These are phyloP conservation scores for Monosporascus cannonballus DNA, from an alignment of 2,329 filamentous ascomycete species.

Conservation along the genomic window DNA sequence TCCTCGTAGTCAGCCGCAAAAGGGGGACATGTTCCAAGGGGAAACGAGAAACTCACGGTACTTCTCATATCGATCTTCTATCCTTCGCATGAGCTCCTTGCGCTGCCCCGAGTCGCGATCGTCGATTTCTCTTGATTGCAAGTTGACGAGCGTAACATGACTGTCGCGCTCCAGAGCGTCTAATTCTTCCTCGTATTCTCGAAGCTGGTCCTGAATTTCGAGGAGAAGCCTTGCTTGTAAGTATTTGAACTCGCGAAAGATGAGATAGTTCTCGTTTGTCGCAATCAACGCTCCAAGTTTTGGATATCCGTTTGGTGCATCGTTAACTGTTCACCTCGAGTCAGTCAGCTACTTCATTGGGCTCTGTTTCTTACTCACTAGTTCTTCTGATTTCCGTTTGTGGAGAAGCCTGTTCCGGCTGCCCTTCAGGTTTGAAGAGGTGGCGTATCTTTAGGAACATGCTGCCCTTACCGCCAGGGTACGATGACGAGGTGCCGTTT, in stretches of 20 bases:
- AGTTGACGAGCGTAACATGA: background rate
- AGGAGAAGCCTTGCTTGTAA: conserved; percentile 8
- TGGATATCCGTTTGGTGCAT: conserved; percentile 2
- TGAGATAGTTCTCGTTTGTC: background rate
- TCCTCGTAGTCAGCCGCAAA: background rate
- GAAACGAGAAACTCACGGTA: conserved; percentile 5
- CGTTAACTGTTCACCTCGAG: background rate
- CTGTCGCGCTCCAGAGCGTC: background rate
- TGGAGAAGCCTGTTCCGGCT: no score
- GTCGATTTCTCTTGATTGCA: background rate
- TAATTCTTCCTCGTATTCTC: conserved; percentile 2
- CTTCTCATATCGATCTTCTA: conserved; percentile 6
- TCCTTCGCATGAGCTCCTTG: background rate
- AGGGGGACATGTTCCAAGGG: background rate
- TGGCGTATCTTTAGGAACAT: no score
- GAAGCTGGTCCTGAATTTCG: conserved; percentile 7
- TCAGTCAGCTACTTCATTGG: no score
- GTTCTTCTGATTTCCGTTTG: no score
- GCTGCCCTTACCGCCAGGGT: no score
- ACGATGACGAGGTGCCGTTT: no score
- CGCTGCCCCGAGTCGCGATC: background rate
- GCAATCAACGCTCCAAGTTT: conserved; percentile 5
- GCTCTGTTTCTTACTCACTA: no score
- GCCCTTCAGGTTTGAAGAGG: no score
- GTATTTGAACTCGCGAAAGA: conserved; percentile 9